Conservation (phyloP, 306 rosid species). For the Lagenaria siceraria region DNA sequence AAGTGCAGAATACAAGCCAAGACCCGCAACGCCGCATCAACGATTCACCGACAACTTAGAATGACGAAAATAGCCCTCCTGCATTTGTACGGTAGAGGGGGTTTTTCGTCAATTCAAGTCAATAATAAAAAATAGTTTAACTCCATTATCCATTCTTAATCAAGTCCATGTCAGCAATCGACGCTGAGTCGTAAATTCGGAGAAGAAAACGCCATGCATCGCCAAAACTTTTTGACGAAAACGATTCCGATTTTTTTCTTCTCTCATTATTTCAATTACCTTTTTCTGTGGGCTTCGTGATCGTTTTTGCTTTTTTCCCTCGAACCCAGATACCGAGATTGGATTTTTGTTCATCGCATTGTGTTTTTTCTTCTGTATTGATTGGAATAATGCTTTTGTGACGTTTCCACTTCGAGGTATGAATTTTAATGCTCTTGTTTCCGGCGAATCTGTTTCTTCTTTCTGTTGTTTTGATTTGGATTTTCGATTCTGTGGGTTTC, state of each 20-base stretch:
- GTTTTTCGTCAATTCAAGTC: background rate
- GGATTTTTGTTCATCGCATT: background rate
- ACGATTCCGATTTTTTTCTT: background rate
- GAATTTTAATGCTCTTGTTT: background rate
- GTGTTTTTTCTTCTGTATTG: background rate
- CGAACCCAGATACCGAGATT: background rate
- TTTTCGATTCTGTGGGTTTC: background rate
- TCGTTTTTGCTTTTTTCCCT: background rate
- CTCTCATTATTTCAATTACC: background rate
- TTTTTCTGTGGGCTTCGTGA: background rate
- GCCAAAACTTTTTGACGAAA: background rate
- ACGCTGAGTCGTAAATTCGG: background rate
- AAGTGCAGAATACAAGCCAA: background rate
- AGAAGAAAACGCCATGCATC: slow-evolving; percentile 1
- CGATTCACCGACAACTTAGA: background rate
- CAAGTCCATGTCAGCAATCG: background rate
- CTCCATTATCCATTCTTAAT: background rate
- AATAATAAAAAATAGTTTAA: background rate
- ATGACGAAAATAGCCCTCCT: background rate
- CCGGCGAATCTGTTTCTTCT: background rate
- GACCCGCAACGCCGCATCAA: background rate
- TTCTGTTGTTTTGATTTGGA: background rate
- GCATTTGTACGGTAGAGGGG: background rate
- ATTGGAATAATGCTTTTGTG: background rate
- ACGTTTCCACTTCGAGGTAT: background rate